phyloP scores from a whole-genome alignment of 768 basidiomycete species.

The Kwoniella newhampshirensis region DNA sequence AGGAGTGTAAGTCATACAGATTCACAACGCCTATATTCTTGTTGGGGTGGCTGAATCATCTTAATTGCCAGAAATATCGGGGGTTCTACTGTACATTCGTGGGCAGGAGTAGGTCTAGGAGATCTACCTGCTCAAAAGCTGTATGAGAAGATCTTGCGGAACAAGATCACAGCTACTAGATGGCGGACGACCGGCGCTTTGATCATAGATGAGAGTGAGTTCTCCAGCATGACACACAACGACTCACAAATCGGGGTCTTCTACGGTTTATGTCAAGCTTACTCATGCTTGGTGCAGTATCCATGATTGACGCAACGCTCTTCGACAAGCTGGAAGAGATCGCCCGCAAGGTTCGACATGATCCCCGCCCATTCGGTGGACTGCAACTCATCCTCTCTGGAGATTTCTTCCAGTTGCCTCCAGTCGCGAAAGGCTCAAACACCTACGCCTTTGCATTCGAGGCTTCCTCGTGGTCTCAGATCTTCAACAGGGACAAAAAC shows the following conservation, averaged over 20 bases:
- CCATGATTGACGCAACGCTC: slow-evolving; percentile 52
- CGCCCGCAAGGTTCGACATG: slow-evolving; percentile 44
- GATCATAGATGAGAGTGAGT: slow-evolving; percentile 51
- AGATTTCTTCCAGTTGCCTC: slow-evolving; percentile 56
- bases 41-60: neutral
- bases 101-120: slow-evolving; percentile 44
- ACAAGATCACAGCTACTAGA: slow-evolving; percentile 16
- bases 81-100: slow-evolving; percentile 39
- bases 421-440: slow-evolving; percentile 33
- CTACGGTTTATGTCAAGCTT: too few species aligned
- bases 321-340: slow-evolving; percentile 53
- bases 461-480: slow-evolving; percentile 46
- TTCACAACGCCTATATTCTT: neutral
- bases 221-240: neutral
- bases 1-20: slow-evolving; percentile 44
- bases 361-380: slow-evolving; percentile 51
- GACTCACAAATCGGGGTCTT: neutral
- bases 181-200: slow-evolving; percentile 44
- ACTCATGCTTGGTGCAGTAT: slow-evolving; percentile 32
- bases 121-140: slow-evolving; percentile 24
- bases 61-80: slow-evolving; percentile 35
- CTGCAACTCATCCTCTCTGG: slow-evolving; percentile 53
- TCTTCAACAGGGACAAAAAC: slow-evolving; percentile 20
- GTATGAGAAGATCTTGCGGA: slow-evolving; percentile 21
- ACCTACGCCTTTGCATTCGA: slow-evolving; percentile 50